Conservation (phyloP, 192 early-diverging fungal species). For the Chytriomyces confervae region DNA sequence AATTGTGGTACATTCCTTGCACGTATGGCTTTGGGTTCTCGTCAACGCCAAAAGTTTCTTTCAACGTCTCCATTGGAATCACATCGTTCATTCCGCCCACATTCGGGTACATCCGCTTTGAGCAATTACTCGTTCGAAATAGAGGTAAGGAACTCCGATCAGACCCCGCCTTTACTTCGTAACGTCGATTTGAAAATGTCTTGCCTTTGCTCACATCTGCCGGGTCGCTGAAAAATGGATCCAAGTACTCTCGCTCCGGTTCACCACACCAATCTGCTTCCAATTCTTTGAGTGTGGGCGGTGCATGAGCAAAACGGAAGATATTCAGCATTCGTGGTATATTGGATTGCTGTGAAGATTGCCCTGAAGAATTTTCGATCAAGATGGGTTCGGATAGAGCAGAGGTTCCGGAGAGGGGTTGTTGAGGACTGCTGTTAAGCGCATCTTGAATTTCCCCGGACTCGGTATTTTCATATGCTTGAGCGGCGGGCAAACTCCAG, state of each 20-base stretch:
- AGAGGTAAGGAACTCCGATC: neutral
- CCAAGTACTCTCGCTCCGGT: conserved; percentile 55
- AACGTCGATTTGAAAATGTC: conserved; percentile 67
- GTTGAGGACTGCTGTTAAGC: too few species aligned
- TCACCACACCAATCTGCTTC: conserved; percentile 40
- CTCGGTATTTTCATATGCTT: too few species aligned
- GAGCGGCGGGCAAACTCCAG: too few species aligned
- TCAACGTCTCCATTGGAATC: conserved; percentile 18
- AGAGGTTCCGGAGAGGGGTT: neutral
- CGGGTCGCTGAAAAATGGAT: conserved; percentile 66
- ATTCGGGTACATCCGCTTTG: neutral
- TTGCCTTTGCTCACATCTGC: conserved; percentile 63
- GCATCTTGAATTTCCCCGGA: too few species aligned
- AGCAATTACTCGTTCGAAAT: neutral
- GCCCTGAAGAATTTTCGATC: neutral
- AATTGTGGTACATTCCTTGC: neutral
- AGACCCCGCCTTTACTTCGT: conserved; percentile 48
- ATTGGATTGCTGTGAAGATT: neutral
- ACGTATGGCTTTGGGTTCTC: conserved; percentile 11
- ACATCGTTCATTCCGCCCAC: neutral
- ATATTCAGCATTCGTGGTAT: conserved; percentile 10
- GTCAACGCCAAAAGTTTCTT: conserved; percentile 3
- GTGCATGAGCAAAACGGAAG: conserved; percentile 36
- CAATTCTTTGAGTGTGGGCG: conserved; percentile 53
- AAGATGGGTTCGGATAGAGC: neutral